phyloP scores from a whole-genome alignment of 495 filamentous ascomycete species.

The Hyaloscypha finlandica region DNA sequence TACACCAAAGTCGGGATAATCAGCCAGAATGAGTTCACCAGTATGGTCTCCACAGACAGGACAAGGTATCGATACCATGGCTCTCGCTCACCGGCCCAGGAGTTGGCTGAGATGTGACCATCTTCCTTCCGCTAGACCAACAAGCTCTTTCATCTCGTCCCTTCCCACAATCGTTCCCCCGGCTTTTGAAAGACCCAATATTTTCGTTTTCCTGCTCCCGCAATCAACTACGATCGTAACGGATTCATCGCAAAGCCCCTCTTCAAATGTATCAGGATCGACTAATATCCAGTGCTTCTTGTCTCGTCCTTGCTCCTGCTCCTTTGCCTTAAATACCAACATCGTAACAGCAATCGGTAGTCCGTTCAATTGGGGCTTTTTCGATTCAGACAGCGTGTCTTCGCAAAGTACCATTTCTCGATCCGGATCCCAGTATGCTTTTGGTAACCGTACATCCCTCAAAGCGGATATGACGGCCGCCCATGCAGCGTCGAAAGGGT shows the following conservation, averaged over 20 bases:
- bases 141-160: slow-evolving; percentile 54
- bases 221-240: slow-evolving; percentile 74
- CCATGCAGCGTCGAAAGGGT: slow-evolving; percentile 90
- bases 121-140: slow-evolving; percentile 53
- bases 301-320: slow-evolving; percentile 47
- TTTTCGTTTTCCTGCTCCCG: slow-evolving; percentile 47
- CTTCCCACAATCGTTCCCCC: slow-evolving; percentile 68
- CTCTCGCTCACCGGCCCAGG: background rate
- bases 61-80: background rate
- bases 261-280: slow-evolving; percentile 91
- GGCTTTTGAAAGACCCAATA: slow-evolving; percentile 75
- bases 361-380: slow-evolving; percentile 52
- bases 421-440: slow-evolving; percentile 84
- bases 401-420: slow-evolving; percentile 76
- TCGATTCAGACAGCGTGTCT: slow-evolving; percentile 49
- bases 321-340: slow-evolving; percentile 70
- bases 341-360: slow-evolving; percentile 74
- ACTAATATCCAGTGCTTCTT: slow-evolving; percentile 72
- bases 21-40: background rate
- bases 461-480: slow-evolving; percentile 81
- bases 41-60: background rate
- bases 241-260: slow-evolving; percentile 73
- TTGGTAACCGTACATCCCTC: slow-evolving; percentile 73
- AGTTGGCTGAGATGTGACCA: slow-evolving; percentile 53
- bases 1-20: background rate